Evolutionary conservation across 306 rosid genomes (phyloP), one percentile per base, ranked within the genome.

Genomic region (Quercus variabilis): DNA sequence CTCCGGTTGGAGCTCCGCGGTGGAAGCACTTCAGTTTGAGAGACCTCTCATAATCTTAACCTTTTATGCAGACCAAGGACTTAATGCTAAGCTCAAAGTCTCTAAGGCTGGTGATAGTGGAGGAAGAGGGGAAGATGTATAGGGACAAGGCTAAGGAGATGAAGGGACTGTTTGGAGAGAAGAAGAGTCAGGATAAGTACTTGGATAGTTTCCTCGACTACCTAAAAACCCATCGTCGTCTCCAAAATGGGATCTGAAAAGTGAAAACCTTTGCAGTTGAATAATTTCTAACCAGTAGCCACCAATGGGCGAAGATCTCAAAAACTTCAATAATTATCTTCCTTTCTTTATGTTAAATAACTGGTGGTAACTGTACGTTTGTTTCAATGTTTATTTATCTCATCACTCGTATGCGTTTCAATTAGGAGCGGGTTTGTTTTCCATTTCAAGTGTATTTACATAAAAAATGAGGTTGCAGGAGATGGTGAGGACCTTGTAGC

Each of bases 1-100:
- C 20, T 82, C 85, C 57, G 89, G 92, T 52, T 87, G 85, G 81
- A 85, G 92, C 76, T 88, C 91, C 56, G 71, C 85, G 41, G 73
- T 89, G 6, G 86, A 85, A 31, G 84, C 51, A 25, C 30, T 85
- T 1, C 75, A 64, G 1, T 75, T 8, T 33, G 83, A 69, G 3
- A 43, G 43, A 25, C 62, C 74, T 6, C 49, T 82, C 13, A 26
- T 85, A 7, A 3, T 82, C 84, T 17, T 85, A 33, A 63, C 83
- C 0, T 73, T 28, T 17, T 38, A 54, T 1, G 52, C 41, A 2
- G 86, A 86, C 69, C 82, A 74, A 46, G 89, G 89, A 28, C 3
- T 80, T 0, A 76, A 35, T 49, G 74, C 83, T 30, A 83, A 67
- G 76, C 2, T 62, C 83, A 6, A 31, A 79, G 75, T 67, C 80